A percentile compares a stretch with the other conserved stretches of the same genome.
These are phyloP conservation scores for Mycena polygramma DNA, from an alignment of 768 basidiomycete genomes.

Conservation along the genomic window DNA sequence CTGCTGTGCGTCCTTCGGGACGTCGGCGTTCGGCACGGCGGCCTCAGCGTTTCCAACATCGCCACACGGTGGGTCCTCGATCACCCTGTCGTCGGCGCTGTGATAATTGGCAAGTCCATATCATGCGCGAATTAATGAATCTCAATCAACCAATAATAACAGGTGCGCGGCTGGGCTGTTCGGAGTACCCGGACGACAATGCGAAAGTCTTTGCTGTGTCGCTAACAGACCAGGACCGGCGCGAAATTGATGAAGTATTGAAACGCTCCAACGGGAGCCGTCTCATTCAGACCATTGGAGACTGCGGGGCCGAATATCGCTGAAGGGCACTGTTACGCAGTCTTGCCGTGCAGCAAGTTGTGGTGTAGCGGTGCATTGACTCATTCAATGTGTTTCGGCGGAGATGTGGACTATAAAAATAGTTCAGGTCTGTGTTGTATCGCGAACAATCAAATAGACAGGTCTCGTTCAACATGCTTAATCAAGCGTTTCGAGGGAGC, in stretches of 20 bases:
- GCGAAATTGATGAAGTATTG: slow-evolving; percentile 72
- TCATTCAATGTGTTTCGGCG: neutral
- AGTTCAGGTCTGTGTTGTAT: neutral
- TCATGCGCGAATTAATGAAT: neutral
- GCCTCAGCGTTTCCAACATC: slow-evolving; percentile 80
- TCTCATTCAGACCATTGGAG: slow-evolving; percentile 77
- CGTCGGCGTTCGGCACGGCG: slow-evolving; percentile 78
- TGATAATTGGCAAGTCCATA: slow-evolving; percentile 74
- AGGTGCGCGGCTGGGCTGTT: slow-evolving; percentile 83
- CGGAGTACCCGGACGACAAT: slow-evolving; percentile 82
- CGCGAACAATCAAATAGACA: neutral
- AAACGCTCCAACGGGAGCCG: slow-evolving; percentile 67
- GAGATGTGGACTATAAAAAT: slow-evolving; percentile 2
- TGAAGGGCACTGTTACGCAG: neutral
- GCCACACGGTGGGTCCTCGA: slow-evolving; percentile 89
- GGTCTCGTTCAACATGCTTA: neutral
- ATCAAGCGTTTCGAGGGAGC: neutral
- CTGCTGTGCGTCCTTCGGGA: slow-evolving; percentile 69
- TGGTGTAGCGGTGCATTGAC: neutral
- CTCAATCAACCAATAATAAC: neutral
- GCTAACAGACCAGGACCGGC: slow-evolving; percentile 68
- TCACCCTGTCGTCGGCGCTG: slow-evolving; percentile 81
- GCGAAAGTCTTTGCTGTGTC: slow-evolving; percentile 68
- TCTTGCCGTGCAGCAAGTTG: neutral
- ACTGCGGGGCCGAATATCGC: slow-evolving; percentile 89